These are phyloP conservation scores for Nicotiana otophora DNA, from an alignment of 257 asterid genomes.

Conservation along the genomic window DNA sequence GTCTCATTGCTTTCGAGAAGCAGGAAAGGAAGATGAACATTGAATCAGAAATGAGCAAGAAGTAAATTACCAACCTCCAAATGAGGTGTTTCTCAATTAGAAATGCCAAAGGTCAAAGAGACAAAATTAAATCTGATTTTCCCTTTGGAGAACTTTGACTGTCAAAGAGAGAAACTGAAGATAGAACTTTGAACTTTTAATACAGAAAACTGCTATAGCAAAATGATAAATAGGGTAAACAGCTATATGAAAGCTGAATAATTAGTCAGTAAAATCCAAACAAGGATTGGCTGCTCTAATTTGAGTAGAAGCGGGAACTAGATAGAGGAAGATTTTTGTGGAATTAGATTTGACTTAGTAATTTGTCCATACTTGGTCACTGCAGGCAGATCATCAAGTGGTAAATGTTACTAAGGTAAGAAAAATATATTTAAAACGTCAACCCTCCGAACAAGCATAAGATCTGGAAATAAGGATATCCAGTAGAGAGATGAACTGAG, in stretches of 20 bases:
- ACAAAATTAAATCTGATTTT: background rate
- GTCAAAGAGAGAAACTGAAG: background rate
- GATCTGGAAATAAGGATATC: background rate
- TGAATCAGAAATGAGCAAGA: background rate
- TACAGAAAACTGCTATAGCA: background rate
- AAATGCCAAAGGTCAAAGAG: background rate
- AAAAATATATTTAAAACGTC: background rate
- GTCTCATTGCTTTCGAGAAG: background rate
- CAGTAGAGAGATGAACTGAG: background rate
- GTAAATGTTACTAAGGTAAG: background rate
- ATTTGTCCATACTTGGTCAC: background rate
- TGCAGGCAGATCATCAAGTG: background rate
- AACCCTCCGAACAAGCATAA: background rate
- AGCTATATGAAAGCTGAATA: background rate
- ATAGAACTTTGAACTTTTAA: background rate
- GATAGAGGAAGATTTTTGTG: background rate
- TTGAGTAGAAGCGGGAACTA: background rate
- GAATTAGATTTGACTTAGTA: background rate
- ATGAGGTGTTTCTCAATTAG: background rate
- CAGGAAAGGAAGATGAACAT: background rate
- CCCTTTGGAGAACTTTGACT: background rate
- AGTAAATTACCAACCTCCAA: background rate
- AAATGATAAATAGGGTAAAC: background rate
- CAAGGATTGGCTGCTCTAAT: background rate
- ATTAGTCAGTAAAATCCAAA: background rate